phyloP scores from a whole-genome alignment of 1,139 yeast genomes.

The Taiozyma sp. region DNA sequence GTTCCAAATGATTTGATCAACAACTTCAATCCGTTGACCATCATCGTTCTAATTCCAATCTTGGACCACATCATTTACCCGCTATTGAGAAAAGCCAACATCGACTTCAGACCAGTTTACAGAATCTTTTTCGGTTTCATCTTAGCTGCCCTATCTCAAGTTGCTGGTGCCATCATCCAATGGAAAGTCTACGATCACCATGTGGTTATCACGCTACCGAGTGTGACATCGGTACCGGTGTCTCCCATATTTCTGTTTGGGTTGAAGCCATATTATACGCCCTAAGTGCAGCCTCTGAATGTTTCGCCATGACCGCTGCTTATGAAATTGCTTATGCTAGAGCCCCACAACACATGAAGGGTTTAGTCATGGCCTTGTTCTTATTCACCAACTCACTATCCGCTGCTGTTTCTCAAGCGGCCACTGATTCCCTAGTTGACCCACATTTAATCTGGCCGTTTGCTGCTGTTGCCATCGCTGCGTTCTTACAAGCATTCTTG shows the following conservation, averaged over 20 bases:
- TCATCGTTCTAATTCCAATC: conserved; percentile 59
- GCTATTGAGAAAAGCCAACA: conserved; percentile 43
- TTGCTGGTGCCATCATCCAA: conserved; percentile 79
- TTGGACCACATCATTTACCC: conserved; percentile 57
- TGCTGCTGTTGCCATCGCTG: conserved; percentile 43
- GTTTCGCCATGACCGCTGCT: conserved; percentile 63
- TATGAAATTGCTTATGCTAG: conserved; percentile 68
- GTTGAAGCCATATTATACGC: conserved; percentile 44
- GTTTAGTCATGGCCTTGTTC: conserved; percentile 63
- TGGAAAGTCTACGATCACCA: conserved; percentile 70
- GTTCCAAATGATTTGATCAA: conserved; percentile 68
- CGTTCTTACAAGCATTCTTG: conserved; percentile 35
- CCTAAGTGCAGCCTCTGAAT: conserved; percentile 59
- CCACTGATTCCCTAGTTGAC: conserved; percentile 47
- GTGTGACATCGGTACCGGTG: conserved; percentile 38
- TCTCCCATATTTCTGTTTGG: conserved; percentile 55
- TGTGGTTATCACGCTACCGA: conserved; percentile 49
- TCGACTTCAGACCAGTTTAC: conserved; percentile 63
- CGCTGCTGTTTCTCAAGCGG: conserved; percentile 52
- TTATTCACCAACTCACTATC: conserved; percentile 54
- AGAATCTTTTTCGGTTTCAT: conserved; percentile 74
- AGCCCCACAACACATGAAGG: conserved; percentile 63
- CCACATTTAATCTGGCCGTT: conserved; percentile 54
- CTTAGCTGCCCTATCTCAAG: conserved; percentile 65
- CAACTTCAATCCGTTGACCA: conserved; percentile 63